Evolutionary conservation across 1,284 basidiomycete species (phyloP).

Genomic region (Bondarzewia mesenterica): DNA sequence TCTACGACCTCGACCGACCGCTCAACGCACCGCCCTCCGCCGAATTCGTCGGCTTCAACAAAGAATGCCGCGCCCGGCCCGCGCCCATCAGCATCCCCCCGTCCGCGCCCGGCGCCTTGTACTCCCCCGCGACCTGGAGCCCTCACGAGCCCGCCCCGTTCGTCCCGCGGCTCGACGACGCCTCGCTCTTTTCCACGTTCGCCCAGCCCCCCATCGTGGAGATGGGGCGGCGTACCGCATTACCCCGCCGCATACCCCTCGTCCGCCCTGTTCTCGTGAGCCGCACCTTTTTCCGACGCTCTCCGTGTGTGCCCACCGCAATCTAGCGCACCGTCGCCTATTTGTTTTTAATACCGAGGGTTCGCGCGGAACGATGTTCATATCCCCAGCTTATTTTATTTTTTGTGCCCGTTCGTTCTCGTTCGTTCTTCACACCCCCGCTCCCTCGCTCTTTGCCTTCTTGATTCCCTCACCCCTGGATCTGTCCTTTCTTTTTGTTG

Average conservation of each 20-base stretch:
- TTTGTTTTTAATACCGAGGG: too few species aligned
- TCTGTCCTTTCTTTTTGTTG: too few species aligned
- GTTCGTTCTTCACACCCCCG: too few species aligned
- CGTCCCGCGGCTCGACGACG: not conserved
- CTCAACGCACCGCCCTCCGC: slow-evolving; percentile 45
- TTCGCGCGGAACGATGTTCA: too few species aligned
- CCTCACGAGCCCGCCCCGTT: not conserved
- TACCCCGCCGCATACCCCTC: slow-evolving; percentile 3
- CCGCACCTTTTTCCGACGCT: too few species aligned
- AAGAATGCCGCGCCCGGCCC: slow-evolving; percentile 22
- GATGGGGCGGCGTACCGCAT: not conserved
- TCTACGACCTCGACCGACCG: slow-evolving; percentile 56
- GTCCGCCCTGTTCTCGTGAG: slow-evolving; percentile 15
- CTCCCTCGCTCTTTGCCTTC: too few species aligned
- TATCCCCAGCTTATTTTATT: too few species aligned
- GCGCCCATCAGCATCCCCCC: slow-evolving; percentile 8
- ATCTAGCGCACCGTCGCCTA: too few species aligned
- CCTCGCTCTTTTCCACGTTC: not conserved
- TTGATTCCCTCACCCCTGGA: too few species aligned
- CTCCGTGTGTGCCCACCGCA: too few species aligned
- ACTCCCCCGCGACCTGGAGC: not conserved
- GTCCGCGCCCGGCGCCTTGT: not conserved
- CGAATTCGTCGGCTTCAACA: slow-evolving; percentile 47
- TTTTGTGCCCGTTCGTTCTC: too few species aligned
- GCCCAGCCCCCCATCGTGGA: not conserved